Percentiles rank a stretch among this genome's conserved stretches.
These are phyloP conservation scores for Glycine soja DNA, from an alignment of 306 rosid species.

Conservation along the genomic window DNA sequence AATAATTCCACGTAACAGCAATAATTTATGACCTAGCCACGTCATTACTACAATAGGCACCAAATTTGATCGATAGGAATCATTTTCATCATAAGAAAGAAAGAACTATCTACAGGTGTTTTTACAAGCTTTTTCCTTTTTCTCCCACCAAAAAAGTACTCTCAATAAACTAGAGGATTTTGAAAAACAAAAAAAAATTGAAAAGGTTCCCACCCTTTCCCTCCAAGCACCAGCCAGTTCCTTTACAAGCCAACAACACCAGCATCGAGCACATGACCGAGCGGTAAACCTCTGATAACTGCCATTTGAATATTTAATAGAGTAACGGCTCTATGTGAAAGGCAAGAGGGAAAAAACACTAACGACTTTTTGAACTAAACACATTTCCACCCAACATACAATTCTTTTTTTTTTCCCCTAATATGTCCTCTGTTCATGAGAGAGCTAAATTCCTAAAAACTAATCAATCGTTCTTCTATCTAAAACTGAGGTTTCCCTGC, in stretches of 20 bases:
- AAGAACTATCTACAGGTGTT: slow-evolving; percentile 47
- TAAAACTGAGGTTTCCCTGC: slow-evolving; percentile 61
- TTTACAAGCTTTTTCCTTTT: slow-evolving; percentile 47
- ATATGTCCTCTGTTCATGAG: slow-evolving; percentile 59
- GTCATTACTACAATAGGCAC: slow-evolving; percentile 42
- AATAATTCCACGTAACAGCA: slow-evolving; percentile 42
- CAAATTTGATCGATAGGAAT: slow-evolving; percentile 47
- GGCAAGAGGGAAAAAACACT: slow-evolving; percentile 54
- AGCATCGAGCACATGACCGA: slow-evolving; percentile 1
- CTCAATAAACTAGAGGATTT: slow-evolving; percentile 41
- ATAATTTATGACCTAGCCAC: slow-evolving; percentile 48
- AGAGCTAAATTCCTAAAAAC: slow-evolving; percentile 61
- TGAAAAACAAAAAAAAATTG: neutral
- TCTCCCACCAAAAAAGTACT: slow-evolving; percentile 51
- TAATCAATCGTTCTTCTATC: slow-evolving; percentile 52
- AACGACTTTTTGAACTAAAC: slow-evolving; percentile 74
- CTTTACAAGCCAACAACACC: slow-evolving; percentile 46
- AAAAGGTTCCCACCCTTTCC: slow-evolving; percentile 52
- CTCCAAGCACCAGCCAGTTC: slow-evolving; percentile 54
- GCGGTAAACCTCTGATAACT: slow-evolving; percentile 72
- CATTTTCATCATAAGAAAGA: slow-evolving; percentile 30
- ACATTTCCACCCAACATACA: slow-evolving; percentile 64
- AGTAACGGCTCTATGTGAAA: slow-evolving; percentile 70
- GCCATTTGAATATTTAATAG: slow-evolving; percentile 66
- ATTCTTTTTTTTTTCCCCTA: slow-evolving; percentile 44